Evolutionary conservation across 75 land plant genomes (phyloP).

Genomic region (Cupressus sempervirens): DNA sequence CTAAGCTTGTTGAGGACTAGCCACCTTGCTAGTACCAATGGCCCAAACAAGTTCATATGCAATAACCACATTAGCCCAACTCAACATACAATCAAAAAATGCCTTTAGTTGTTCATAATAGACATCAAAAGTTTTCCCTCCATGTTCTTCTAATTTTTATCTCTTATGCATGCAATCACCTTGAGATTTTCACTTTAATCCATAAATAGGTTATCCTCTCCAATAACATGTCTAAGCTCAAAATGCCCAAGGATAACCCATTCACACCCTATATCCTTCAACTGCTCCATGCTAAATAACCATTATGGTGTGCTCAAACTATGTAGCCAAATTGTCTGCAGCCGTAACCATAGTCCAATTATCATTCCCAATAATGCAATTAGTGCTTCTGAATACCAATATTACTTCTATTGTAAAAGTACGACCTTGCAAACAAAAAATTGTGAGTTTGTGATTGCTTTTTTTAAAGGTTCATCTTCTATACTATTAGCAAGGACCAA

Average conservation of each 20-base stretch:
- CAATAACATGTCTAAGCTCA: constrained; percentile 84
- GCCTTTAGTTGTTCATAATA: constrained; percentile 87
- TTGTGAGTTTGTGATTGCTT: no score
- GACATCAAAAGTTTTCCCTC: constrained; percentile 89
- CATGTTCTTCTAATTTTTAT: constrained; percentile 81
- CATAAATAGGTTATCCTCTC: constrained; percentile 90
- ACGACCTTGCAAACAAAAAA: no score
- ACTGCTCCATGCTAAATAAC: constrained; percentile 74
- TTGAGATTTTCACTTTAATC: constrained; percentile 66
- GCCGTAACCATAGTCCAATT: no score
- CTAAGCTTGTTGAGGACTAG: constrained; percentile 91
- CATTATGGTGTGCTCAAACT: no score
- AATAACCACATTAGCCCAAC: constrained; percentile 84
- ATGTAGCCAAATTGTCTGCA: no score
- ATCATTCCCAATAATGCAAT: no score
- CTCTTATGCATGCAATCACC: constrained; percentile 96
- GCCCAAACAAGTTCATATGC: constrained; percentile 99
- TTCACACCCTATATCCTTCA: constrained; percentile 84
- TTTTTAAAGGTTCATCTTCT: no score
- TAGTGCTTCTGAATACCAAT: no score
- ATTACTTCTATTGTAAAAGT: no score
- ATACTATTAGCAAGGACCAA: no score
- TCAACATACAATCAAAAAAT: constrained; percentile 67
- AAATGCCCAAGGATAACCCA: constrained; percentile 98
- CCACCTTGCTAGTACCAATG: constrained; percentile 97